Conservation (phyloP, 2,329 filamentous ascomycete species). For the Aspergillus tanneri region DNA sequence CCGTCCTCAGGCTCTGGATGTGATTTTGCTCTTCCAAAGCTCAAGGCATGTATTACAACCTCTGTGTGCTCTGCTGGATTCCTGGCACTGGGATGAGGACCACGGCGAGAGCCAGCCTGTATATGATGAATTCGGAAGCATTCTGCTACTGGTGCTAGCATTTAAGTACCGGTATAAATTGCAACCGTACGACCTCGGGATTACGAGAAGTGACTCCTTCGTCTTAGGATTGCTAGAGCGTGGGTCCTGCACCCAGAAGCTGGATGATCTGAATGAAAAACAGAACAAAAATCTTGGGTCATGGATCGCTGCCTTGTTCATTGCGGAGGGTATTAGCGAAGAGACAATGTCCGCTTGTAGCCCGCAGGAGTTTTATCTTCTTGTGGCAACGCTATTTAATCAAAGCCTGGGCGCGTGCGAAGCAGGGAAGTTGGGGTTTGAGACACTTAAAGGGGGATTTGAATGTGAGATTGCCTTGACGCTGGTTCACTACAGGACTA, state of each 20-base stretch:
- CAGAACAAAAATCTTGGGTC: constrained; percentile 57
- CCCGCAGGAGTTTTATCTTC: constrained; percentile 63
- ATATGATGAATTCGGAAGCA: constrained; percentile 65
- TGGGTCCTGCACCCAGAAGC: constrained; percentile 47
- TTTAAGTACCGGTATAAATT: constrained; percentile 60
- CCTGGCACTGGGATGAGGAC: constrained; percentile 65
- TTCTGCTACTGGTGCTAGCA: constrained; percentile 58
- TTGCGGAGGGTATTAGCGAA: constrained; percentile 62
- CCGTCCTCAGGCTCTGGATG: constrained; percentile 56
- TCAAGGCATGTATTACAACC: constrained; percentile 57
- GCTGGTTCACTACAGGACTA: constrained; percentile 5
- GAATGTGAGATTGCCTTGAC: constrained; percentile 51
- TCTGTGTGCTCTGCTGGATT: constrained; percentile 58
- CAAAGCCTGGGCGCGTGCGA: constrained; percentile 61
- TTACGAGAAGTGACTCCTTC: constrained; percentile 53
- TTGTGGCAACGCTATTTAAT: constrained; percentile 61
- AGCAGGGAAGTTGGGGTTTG: constrained; percentile 54
- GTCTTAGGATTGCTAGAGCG: constrained; percentile 54
- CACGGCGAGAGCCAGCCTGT: constrained; percentile 64
- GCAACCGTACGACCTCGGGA: constrained; percentile 53
- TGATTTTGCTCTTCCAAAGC: constrained; percentile 61
- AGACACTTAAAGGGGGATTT: constrained; percentile 60
- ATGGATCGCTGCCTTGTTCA: constrained; percentile 63
- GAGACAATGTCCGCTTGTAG: constrained; percentile 64
- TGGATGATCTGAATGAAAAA: constrained; percentile 54